Percentiles rank a stretch among this genome's conserved stretches.
These are phyloP conservation scores for Mycena metata DNA, from an alignment of 768 basidiomycete genomes.

Conservation along the genomic window DNA sequence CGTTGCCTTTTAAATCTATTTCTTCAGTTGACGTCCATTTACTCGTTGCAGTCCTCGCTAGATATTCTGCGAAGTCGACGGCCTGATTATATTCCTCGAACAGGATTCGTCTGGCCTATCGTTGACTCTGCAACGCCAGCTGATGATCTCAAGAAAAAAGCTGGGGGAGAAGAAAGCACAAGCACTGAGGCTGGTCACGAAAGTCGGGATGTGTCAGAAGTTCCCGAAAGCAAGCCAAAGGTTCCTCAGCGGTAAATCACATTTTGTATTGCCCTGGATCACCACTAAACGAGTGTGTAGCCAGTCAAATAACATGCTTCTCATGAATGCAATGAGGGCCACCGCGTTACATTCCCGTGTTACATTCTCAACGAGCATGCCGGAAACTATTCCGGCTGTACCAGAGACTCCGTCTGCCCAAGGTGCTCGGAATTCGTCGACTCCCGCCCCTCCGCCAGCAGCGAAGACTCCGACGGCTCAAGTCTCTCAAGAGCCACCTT, in stretches of 20 bases:
- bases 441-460: slow-evolving; percentile 42
- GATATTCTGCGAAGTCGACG: slow-evolving; percentile 78
- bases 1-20: neutral
- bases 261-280: slow-evolving; percentile 36
- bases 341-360: slow-evolving; percentile 84
- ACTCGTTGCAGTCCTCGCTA: slow-evolving; percentile 82
- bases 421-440: slow-evolving; percentile 36
- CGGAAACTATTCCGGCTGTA: slow-evolving; percentile 45
- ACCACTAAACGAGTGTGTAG: slow-evolving; percentile 53
- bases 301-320: slow-evolving; percentile 75
- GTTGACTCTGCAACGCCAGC: slow-evolving; percentile 64
- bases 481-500: slow-evolving; percentile 59
- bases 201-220: slow-evolving; percentile 41
- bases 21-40: slow-evolving; percentile 73
- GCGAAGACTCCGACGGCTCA: slow-evolving; percentile 49
- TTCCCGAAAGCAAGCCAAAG: slow-evolving; percentile 44
- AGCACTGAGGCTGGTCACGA: slow-evolving; percentile 38
- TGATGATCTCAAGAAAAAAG: slow-evolving; percentile 57
- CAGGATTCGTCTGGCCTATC: slow-evolving; percentile 90
- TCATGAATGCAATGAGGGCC: slow-evolving; percentile 84
- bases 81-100: slow-evolving; percentile 87
- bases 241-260: slow-evolving; percentile 27
- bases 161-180: slow-evolving; percentile 44
- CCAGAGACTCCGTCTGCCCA: slow-evolving; percentile 35
- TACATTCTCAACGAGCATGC: slow-evolving; percentile 60